Conservation (phyloP, 257 asterid genomes). For the Solanum corneliomulleri region DNA sequence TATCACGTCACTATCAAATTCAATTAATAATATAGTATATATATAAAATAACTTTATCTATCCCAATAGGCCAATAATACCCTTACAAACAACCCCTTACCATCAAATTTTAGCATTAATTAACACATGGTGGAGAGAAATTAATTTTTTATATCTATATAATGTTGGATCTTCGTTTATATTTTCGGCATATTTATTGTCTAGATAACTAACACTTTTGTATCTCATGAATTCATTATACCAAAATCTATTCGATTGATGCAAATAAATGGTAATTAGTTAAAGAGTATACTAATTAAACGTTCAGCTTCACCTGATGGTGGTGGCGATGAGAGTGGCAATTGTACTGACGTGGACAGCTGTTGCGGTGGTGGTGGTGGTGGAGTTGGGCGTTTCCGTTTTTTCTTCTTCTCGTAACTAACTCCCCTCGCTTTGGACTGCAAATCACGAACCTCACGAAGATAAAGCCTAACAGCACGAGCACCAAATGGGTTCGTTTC, state of each 20-base stretch:
- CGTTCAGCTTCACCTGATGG: neutral
- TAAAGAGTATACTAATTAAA: no score
- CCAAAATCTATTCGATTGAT: neutral
- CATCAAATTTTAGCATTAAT: no score
- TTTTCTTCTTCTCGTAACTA: slow-evolving; percentile 14
- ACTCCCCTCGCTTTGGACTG: slow-evolving; percentile 21
- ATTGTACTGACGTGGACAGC: neutral
- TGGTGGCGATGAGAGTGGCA: neutral
- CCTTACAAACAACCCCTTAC: neutral
- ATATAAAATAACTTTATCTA: no score
- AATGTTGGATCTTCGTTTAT: no score
- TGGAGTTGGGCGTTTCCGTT: neutral
- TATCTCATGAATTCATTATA: neutral
- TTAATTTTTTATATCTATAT: no score
- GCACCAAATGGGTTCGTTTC: slow-evolving; percentile 19
- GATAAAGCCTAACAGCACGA: slow-evolving; percentile 16
- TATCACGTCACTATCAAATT: neutral
- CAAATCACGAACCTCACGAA: slow-evolving; percentile 18
- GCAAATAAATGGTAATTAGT: neutral
- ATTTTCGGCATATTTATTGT: neutral
- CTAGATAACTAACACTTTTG: neutral
- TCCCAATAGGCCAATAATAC: neutral
- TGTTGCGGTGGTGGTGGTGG: neutral
- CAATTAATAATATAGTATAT: no score
- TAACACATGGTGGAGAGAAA: no score